A percentile compares a stretch with the other conserved stretches of the same genome.
These are phyloP conservation scores for Populus deltoides DNA, from an alignment of 345 rosid genomes.

Conservation along the genomic window DNA sequence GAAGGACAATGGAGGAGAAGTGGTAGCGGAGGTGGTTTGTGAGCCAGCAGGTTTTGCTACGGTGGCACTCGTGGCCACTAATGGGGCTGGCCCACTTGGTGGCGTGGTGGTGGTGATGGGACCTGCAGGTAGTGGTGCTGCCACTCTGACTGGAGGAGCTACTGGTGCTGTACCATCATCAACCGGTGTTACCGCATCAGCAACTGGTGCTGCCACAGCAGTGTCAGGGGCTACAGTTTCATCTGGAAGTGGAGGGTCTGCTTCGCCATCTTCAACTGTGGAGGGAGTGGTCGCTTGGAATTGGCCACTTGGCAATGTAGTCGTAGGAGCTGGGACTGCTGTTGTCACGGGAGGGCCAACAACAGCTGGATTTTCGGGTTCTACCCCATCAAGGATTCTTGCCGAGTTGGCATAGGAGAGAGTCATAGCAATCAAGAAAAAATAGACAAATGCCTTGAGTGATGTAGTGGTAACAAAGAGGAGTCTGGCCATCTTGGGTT, in stretches of 20 bases:
- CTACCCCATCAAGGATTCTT: slow-evolving; percentile 58
- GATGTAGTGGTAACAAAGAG: slow-evolving; percentile 3
- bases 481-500: slow-evolving; percentile 40
- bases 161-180: slow-evolving; percentile 22
- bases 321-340: slow-evolving; percentile 23
- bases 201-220: slow-evolving; percentile 15
- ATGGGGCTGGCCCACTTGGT: slow-evolving; percentile 26
- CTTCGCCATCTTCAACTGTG: slow-evolving; percentile 19
- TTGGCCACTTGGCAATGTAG: slow-evolving; percentile 44
- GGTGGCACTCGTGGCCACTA: slow-evolving; percentile 17
- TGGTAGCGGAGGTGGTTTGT: slow-evolving; percentile 1
- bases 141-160: slow-evolving; percentile 12
- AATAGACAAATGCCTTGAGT: slow-evolving; percentile 23
- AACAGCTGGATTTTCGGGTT: slow-evolving; percentile 32
- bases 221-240: slow-evolving; percentile 17
- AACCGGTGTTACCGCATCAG: slow-evolving; percentile 17
- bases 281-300: slow-evolving; percentile 25
- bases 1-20: slow-evolving; percentile 50
- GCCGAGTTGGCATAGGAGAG: slow-evolving; percentile 43
- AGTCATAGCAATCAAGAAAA: slow-evolving; percentile 43
- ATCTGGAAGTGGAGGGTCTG: slow-evolving; percentile 28
- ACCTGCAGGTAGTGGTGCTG: slow-evolving; percentile 7
- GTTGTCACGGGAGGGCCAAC: slow-evolving; percentile 18
- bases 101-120: slow-evolving; percentile 14
- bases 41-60: slow-evolving; percentile 17